These are phyloP conservation scores for Trichoderma endophyticum DNA, from an alignment of 2,329 filamentous ascomycete genomes.

Conservation along the genomic window DNA sequence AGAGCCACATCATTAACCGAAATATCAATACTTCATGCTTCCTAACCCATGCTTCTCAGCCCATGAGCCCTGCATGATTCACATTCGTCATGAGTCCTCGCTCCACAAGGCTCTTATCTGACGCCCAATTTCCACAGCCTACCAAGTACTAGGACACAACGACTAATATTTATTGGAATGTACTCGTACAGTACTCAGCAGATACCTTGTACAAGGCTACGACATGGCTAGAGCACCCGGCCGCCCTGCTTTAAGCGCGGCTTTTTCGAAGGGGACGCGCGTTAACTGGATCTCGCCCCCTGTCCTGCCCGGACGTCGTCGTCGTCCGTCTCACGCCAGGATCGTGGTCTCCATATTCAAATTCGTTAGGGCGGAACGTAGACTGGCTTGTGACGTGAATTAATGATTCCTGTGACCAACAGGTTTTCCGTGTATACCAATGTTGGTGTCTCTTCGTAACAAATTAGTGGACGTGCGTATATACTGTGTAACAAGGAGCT, in stretches of 20 bases:
- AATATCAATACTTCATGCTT: not conserved
- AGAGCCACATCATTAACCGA: not conserved
- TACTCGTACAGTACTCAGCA: not conserved
- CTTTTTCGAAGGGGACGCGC: slow-evolving; percentile 11
- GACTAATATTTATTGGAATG: not conserved
- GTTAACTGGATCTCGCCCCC: slow-evolving; percentile 12
- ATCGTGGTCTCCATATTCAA: not conserved
- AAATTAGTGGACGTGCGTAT: not conserved
- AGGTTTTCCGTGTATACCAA: not conserved
- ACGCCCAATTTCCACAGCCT: not conserved
- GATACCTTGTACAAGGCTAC: slow-evolving; percentile 1
- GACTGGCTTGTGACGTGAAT: not conserved
- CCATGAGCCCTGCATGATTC: not conserved
- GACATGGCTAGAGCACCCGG: not conserved
- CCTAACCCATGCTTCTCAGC: not conserved
- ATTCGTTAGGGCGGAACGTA: not conserved
- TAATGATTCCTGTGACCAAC: not conserved
- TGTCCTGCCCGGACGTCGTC: not conserved
- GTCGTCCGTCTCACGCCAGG: not conserved
- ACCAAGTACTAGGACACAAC: not conserved
- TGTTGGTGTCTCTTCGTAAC: not conserved
- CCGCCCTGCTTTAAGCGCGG: not conserved
- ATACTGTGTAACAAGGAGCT: not conserved
- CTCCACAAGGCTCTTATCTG: slow-evolving; percentile 3
- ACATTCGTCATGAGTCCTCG: not conserved